Evolutionary conservation across 2,329 filamentous ascomycete species (phyloP).

Genomic region (Thelonectria discophora): DNA sequence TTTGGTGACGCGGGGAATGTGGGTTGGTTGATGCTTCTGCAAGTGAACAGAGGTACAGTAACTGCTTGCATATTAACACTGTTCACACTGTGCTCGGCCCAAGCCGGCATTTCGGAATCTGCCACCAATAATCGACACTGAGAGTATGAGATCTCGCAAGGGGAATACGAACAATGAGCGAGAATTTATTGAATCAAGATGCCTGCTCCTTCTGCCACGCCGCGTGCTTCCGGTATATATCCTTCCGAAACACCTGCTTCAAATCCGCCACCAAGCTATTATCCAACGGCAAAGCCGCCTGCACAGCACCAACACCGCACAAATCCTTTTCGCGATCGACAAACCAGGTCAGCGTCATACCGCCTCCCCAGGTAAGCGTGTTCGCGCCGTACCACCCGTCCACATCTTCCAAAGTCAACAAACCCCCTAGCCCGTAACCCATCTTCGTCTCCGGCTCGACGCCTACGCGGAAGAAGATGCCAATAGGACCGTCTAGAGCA

Average conservation of each 20-base stretch:
- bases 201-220: constrained; percentile 22
- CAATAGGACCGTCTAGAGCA: constrained; percentile 44
- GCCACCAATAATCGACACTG: no score
- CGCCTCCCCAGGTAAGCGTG: constrained; percentile 58
- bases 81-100: no score
- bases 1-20: no score
- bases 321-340: constrained; percentile 58
- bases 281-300: constrained; percentile 49
- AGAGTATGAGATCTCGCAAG: no score
- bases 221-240: constrained; percentile 51
- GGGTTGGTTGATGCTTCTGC: no score
- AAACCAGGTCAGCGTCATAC: constrained; percentile 57
- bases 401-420: constrained; percentile 51
- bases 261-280: constrained; percentile 37
- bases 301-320: constrained; percentile 53
- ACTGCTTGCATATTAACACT: no score
- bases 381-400: constrained; percentile 54
- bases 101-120: no score
- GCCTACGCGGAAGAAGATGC: constrained; percentile 50
- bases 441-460: constrained; percentile 43
- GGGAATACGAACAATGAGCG: no score
- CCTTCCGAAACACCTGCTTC: constrained; percentile 54
- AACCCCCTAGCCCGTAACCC: constrained; percentile 53
- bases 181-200: neutral
- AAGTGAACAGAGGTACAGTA: no score